phyloP scores from a whole-genome alignment of 164 flowering plant genomes.

The Nymphaea colorata region DNA sequence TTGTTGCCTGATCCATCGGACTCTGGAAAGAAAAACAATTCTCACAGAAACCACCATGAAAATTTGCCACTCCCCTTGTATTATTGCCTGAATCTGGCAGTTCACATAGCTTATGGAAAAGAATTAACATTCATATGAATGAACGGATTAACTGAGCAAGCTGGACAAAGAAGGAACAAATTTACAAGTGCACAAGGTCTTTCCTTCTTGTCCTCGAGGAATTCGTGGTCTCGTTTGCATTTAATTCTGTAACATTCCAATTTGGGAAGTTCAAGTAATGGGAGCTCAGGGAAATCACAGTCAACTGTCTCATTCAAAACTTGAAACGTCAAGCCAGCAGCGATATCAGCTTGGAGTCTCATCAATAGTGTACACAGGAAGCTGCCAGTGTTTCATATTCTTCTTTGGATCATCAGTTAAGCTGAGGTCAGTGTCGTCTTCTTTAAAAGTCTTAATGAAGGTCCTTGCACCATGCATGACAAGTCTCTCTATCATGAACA shows the following conservation, averaged over 20 bases:
- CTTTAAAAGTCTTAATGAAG: conserved; percentile 68
- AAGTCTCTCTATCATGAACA: conserved; percentile 90
- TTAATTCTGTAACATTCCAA: background rate
- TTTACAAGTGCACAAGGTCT: background rate
- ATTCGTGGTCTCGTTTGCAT: background rate
- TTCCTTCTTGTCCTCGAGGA: background rate
- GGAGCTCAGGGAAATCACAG: background rate
- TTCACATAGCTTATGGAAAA: no score
- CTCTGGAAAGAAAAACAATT: no score
- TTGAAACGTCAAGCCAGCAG: background rate
- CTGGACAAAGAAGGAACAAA: background rate
- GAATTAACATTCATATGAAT: no score
- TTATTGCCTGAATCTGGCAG: no score
- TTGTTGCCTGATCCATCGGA: no score
- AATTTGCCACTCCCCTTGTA: no score
- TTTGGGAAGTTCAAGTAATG: background rate
- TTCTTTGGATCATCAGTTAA: conserved; percentile 91
- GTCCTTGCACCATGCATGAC: conserved; percentile 77
- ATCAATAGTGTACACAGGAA: conserved; percentile 63
- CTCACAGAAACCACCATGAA: no score
- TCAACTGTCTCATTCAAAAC: background rate
- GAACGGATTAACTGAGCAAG: no score
- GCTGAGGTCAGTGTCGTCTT: conserved; percentile 62
- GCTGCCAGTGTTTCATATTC: conserved; percentile 83
- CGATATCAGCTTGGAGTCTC: background rate